A percentile compares a stretch with the other conserved stretches of the same genome.
Evolutionary conservation across 2,329 filamentous ascomycete genomes (phyloP).

Genomic region (Triangularia verruculosa): DNA sequence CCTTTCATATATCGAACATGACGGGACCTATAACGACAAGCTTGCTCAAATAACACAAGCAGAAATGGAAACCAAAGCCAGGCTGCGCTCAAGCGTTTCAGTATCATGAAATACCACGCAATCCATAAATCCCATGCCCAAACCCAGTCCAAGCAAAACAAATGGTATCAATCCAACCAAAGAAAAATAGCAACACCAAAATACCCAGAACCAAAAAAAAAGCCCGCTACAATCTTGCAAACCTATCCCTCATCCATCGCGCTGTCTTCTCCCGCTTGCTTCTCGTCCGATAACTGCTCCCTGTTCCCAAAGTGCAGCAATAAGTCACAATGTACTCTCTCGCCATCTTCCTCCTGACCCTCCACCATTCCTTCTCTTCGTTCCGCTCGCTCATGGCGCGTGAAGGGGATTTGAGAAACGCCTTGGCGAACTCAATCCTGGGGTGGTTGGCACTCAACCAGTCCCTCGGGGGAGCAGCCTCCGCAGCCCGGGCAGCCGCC

Average conservation of each 20-base stretch:
- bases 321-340: neutral
- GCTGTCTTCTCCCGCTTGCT: neutral
- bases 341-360: neutral
- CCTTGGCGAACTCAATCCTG: conserved; percentile 5
- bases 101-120: neutral
- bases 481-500: neutral
- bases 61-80: neutral
- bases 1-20: neutral
- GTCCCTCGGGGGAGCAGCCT: neutral
- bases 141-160: neutral
- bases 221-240: neutral
- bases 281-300: neutral
- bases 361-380: conserved; percentile 6
- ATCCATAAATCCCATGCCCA: neutral
- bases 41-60: neutral
- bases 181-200: neutral
- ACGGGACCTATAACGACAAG: neutral
- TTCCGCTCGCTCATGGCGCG: neutral
- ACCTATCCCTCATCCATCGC: neutral
- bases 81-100: neutral
- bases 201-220: neutral
- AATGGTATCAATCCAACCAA: neutral
- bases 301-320: neutral
- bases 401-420: neutral
- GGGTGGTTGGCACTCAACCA: neutral